Evolutionary conservation across 2,329 filamentous ascomycete species (phyloP).

Genomic region (Paracoccidioides brasiliensis): DNA sequence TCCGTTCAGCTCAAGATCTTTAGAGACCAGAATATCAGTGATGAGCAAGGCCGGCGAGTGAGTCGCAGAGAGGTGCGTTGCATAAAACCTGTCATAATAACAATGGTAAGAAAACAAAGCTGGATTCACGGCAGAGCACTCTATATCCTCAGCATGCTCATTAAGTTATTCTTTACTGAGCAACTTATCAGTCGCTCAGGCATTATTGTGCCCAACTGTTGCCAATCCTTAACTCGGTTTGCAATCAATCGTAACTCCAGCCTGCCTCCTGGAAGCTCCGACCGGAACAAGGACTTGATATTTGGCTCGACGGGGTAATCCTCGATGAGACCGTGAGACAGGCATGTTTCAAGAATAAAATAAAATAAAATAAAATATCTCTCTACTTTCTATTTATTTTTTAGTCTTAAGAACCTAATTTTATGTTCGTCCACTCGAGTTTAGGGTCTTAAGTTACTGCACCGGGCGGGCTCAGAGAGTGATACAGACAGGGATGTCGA

Average conservation of each 20-base stretch:
- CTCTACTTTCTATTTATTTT: too few relatives aligned
- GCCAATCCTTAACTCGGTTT: too few relatives aligned
- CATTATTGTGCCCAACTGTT: too few relatives aligned
- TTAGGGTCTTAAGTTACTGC: neutral
- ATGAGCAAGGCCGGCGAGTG: neutral
- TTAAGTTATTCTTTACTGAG: too few relatives aligned
- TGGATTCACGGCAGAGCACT: neutral
- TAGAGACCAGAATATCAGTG: neutral
- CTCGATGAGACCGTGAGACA: too few relatives aligned
- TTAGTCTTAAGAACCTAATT: neutral
- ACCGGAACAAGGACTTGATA: too few relatives aligned
- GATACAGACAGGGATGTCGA: neutral
- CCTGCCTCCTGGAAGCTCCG: too few relatives aligned
- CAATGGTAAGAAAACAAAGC: neutral
- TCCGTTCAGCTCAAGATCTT: neutral
- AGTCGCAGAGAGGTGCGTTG: neutral
- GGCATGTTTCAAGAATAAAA: too few relatives aligned
- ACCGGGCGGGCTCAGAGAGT: neutral
- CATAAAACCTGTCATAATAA: neutral
- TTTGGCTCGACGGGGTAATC: too few relatives aligned
- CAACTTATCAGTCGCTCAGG: too few relatives aligned
- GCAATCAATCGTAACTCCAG: too few relatives aligned
- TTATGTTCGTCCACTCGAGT: neutral
- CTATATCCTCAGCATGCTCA: neutral
- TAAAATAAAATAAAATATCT: too few relatives aligned